Percentiles rank a stretch among this genome's conserved stretches.
Evolutionary conservation across 805 yeast species (phyloP).

Genomic region (Yamadazyma paraphyllophila): DNA sequence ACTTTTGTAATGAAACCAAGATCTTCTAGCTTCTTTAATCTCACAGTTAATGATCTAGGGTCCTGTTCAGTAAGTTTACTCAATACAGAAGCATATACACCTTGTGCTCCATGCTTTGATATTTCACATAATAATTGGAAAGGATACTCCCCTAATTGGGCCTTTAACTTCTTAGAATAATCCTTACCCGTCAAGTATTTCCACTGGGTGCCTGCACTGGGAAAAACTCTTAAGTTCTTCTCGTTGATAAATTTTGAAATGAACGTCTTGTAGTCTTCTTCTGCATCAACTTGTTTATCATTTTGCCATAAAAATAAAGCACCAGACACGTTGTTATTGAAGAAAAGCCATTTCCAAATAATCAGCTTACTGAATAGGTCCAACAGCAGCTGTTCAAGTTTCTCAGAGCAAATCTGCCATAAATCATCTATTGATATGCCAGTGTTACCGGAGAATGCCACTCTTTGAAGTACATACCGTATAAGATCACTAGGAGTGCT

Average conservation of each 20-base stretch:
- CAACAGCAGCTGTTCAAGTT: slow-evolving; percentile 16
- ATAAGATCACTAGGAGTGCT: slow-evolving; percentile 29
- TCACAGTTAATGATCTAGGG: slow-evolving; percentile 62
- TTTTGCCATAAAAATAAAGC: slow-evolving; percentile 13
- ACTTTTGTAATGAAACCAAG: slow-evolving; percentile 46
- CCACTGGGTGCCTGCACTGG: slow-evolving; percentile 59
- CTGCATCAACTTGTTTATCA: slow-evolving; percentile 4
- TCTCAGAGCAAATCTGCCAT: slow-evolving; percentile 24
- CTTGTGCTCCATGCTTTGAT: slow-evolving; percentile 53
- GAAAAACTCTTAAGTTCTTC: slow-evolving; percentile 23
- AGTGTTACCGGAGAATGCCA: slow-evolving; percentile 32
- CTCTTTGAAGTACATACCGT: slow-evolving; percentile 20
- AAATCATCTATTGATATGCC: slow-evolving; percentile 28
- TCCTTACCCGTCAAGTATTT: slow-evolving; percentile 51
- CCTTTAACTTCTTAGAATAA: slow-evolving; percentile 45
- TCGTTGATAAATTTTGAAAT: slow-evolving; percentile 17
- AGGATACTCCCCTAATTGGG: slow-evolving; percentile 50
- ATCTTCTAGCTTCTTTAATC: slow-evolving; percentile 55
- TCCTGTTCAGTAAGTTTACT: slow-evolving; percentile 63
- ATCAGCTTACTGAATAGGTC: slow-evolving; percentile 38
- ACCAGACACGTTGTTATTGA: slow-evolving; percentile 13
- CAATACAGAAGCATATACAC: slow-evolving; percentile 59
- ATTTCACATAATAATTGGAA: slow-evolving; percentile 60
- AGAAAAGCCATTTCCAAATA: slow-evolving; percentile 41
- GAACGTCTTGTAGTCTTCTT: slow-evolving; percentile 17